phyloP scores from a whole-genome alignment of 441 rosid genomes.

The Aleurites moluccanus region DNA sequence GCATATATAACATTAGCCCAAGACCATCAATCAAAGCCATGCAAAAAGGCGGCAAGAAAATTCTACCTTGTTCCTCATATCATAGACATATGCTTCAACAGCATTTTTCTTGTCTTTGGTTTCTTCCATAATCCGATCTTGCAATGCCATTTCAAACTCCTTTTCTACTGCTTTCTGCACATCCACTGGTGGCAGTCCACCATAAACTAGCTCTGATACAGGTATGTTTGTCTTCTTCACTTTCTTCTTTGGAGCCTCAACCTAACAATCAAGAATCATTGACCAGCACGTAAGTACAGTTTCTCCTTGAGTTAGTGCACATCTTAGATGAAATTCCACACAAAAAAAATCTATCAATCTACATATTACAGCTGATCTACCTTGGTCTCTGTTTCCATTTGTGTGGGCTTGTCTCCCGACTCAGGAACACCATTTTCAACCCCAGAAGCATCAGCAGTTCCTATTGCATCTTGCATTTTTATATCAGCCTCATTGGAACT shows the following conservation, averaged over 20 bases:
- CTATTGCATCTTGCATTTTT: conserved; percentile 76
- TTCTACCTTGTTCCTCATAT: conserved; percentile 89
- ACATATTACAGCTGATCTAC: conserved; percentile 28
- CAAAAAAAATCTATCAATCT: no score
- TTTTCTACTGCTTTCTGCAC: conserved; percentile 85
- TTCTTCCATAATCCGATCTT: conserved; percentile 96
- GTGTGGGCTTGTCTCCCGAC: conserved; percentile 64
- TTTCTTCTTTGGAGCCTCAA: conserved; percentile 85
- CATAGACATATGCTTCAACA: conserved; percentile 96
- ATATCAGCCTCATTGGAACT: conserved; percentile 61
- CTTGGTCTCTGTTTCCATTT: conserved; percentile 89
- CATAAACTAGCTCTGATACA: conserved; percentile 71
- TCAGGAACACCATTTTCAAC: conserved; percentile 74
- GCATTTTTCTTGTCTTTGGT: conserved; percentile 97
- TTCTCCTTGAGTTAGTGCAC: background rate
- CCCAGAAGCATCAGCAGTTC: conserved; percentile 49
- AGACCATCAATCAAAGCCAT: background rate
- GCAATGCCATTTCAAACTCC: conserved; percentile 98
- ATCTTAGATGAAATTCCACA: background rate
- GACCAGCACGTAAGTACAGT: background rate
- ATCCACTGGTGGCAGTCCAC: conserved; percentile 64
- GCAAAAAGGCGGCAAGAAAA: background rate
- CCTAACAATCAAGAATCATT: conserved; percentile 33
- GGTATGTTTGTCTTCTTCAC: conserved; percentile 84
- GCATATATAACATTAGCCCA: background rate